Evolutionary conservation across 768 basidiomycete genomes (phyloP), one percentile per base, ranked within the genome.

Genomic region (Tylopilus subfusipes): DNA sequence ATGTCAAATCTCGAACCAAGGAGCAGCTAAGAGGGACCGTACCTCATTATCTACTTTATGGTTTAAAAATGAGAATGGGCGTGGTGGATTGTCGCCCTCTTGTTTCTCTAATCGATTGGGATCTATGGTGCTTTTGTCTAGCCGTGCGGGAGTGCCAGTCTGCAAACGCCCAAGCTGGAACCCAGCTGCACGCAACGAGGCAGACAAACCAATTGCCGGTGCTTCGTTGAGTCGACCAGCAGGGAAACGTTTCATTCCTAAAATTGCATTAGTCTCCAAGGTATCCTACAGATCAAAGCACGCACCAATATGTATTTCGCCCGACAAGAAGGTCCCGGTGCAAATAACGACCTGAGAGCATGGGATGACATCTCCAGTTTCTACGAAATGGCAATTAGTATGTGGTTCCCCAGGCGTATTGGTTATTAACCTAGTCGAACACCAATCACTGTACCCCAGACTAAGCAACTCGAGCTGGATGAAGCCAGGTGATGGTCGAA

Each of bases 251-350:
- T 84, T 85, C 73, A 84, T 78, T 42, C 86, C 85, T 87, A 40
- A 13, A 0, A 29, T 36, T 24, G 16, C 3, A 18, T 58, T n/a
- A 8, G 33, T 10, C 22, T 22, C 21, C 10, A 14, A 27, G 38
- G 44, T 22, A 12, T 2, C 39, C 7, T n/a, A n/a, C 18, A 46
- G 13, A 29, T 36, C 50, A 38, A 27, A 11, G 8, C 24, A 48
- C 68, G 25, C 62, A 84, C 91, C 93, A 43, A 96, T 89, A 63
- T 95, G 93, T 42, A 94, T 92, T 72, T 95, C 90, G 12, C 90
- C 93, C 3, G 88, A 87, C 24, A 96, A 78, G 66, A 96, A 96
- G 0, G 93, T 96, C 9, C 93, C 93, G 0, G 93, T 95, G 61
- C 91, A 93, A 14, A 96, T 80, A 27, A 96, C 88, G 12, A 94